Base-by-base conservation (phyloP, 1,284 basidiomycete species). In the Volvariella surrecta region DNA sequence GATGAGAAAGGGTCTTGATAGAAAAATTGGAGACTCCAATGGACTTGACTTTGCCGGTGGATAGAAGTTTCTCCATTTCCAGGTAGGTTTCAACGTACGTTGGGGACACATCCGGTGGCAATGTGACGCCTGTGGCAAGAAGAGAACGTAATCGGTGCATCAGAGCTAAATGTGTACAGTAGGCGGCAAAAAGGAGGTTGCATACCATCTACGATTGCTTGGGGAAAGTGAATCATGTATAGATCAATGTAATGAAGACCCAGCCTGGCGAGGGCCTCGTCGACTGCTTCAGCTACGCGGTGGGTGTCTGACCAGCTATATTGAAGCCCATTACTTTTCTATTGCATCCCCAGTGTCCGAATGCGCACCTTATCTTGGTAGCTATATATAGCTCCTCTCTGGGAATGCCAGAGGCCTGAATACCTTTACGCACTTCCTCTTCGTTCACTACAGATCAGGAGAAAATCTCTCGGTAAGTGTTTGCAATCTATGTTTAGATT, bases 1-100 rank as follows among this genome's bases (percentile, higher is more conserved):
- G 59, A 13, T 56, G 49, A 22, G 59, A 58, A 20, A 79, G 60
- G 16, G 64, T 67, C 58, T 75, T 72, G 48, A 77, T 67, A 43
- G 74, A 77, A 58, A 83, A 82, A 63, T 85, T 85, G 39, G 76
- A 81, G 19, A 85, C 71, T 17, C 81, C 82, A 48, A 85, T 82
- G 20, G 72, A 59, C 53, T 72, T 74, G 43, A 75, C 71, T 59
- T 79, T 61, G 21, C 61, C 63, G 48, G 62, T 54, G 48, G 56
- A 50, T 4, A 72, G 31, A 21, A 76, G 63, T 45, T 71, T 66
- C 56, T 81, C 76, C 70, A 79, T 74, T 44, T 67, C 70, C 43
- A 64, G 62, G 79, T 79, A 82, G 0, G 78, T 80, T 44, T 80
- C 66, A 46, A 62, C 50, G 35, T 46, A 48, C 10, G 51, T 54